phyloP scores from a whole-genome alignment of 73 alveolate species.

The Durusdinium trenchii region DNA sequence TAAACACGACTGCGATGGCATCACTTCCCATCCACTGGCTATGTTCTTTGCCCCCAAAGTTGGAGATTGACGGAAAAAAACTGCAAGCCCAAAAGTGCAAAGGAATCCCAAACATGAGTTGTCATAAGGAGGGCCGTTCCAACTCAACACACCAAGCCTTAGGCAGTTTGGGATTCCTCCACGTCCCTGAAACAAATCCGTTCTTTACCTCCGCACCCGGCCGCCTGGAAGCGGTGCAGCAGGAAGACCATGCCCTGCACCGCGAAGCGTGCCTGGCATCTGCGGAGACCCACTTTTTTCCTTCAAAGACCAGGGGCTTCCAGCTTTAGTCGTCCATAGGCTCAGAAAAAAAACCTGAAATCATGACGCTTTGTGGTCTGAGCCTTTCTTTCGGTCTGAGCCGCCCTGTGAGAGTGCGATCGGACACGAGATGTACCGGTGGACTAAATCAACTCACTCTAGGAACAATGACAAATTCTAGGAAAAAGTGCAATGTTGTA shows the following conservation, averaged over 20 bases:
- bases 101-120: background rate
- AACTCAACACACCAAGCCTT: background rate
- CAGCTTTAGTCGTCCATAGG: background rate
- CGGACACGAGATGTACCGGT: no score
- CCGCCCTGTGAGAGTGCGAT: no score
- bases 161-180: no score
- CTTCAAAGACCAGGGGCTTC: background rate
- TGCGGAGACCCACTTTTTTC: background rate
- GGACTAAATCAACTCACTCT: no score
- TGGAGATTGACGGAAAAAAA: no score
- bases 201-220: background rate
- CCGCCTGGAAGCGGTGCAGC: slow-evolving; percentile 79
- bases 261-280: slow-evolving; percentile 63
- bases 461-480: no score
- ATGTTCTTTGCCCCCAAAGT: no score
- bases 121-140: background rate
- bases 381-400: background rate
- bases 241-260: slow-evolving; percentile 62
- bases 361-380: background rate
- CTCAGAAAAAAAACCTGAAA: background rate
- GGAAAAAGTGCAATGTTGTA: no score
- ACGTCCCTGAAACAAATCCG: background rate
- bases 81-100: background rate
- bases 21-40: no score
- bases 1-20: background rate